Percentiles rank a stretch among this genome's conserved stretches.
phyloP scores from a whole-genome alignment of 306 rosid species.

The Boehmeria nivea region DNA sequence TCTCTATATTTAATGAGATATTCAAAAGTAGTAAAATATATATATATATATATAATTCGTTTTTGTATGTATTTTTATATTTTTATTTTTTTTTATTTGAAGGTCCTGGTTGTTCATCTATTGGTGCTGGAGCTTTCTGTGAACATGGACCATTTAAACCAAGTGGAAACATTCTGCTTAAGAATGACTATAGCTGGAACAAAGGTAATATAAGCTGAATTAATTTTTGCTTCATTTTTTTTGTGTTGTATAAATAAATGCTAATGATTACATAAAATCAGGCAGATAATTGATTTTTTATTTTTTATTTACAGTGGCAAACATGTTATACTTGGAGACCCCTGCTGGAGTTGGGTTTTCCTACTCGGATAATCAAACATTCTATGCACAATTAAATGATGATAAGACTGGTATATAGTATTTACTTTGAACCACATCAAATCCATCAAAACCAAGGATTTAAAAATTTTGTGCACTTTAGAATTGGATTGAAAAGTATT shows the following conservation, averaged over 20 bases:
- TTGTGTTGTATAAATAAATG: no score
- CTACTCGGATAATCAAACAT: slow-evolving; percentile 47
- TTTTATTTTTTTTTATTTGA: not conserved
- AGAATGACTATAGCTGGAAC: slow-evolving; percentile 61
- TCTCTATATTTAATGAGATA: no score
- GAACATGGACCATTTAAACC: slow-evolving; percentile 78
- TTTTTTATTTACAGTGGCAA: slow-evolving; percentile 39
- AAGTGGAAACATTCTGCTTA: slow-evolving; percentile 39
- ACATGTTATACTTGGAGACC: slow-evolving; percentile 58
- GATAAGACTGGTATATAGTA: slow-evolving; percentile 58
- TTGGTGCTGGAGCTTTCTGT: slow-evolving; percentile 65
- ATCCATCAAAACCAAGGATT: not conserved
- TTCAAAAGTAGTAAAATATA: no score
- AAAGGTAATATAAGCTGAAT: slow-evolving; percentile 32
- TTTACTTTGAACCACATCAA: not conserved
- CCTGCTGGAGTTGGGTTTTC: slow-evolving; percentile 92
- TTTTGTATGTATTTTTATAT: not conserved
- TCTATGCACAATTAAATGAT: slow-evolving; percentile 41
- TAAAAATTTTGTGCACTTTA: no score
- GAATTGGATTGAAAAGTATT: no score
- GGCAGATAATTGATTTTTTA: not conserved
- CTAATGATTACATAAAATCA: not conserved
- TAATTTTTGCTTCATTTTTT: not conserved
- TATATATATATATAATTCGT: not conserved
- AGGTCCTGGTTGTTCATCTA: slow-evolving; percentile 87